Conservation (phyloP, 176 grass and related monocot species). For the Aegilops sharonensis region DNA sequence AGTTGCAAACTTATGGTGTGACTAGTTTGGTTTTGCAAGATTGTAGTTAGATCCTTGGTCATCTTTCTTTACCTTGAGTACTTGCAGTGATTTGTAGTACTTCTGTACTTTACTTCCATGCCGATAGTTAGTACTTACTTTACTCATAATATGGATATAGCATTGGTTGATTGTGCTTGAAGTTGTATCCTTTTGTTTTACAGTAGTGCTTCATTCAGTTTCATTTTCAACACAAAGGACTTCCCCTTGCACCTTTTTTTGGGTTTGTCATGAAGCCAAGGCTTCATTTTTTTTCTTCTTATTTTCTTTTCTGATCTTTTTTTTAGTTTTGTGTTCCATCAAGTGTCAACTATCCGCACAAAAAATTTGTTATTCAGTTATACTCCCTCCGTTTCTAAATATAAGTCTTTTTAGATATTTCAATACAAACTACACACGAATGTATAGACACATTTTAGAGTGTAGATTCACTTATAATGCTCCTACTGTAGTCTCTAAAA, state of each 20-base stretch:
- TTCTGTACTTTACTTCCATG: background rate
- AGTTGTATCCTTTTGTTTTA: background rate
- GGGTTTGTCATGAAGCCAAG: background rate
- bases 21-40: background rate
- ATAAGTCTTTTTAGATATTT: too few relatives aligned
- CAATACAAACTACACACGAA: too few relatives aligned
- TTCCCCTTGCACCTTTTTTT: background rate
- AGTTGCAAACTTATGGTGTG: background rate
- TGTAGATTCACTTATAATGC: too few relatives aligned
- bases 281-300: background rate
- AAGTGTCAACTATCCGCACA: background rate
- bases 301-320: background rate
- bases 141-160: background rate
- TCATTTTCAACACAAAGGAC: background rate
- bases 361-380: background rate
- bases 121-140: background rate
- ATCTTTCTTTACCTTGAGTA: background rate
- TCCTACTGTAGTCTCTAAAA: too few relatives aligned
- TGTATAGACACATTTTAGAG: too few relatives aligned
- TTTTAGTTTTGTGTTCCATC: conserved; percentile 7
- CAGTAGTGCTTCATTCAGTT: background rate
- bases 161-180: background rate
- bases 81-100: background rate
- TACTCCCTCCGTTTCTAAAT: too few relatives aligned
- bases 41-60: background rate